Conservation (phyloP, 2,329 filamentous ascomycete species). For the Ophiostoma populinum region DNA sequence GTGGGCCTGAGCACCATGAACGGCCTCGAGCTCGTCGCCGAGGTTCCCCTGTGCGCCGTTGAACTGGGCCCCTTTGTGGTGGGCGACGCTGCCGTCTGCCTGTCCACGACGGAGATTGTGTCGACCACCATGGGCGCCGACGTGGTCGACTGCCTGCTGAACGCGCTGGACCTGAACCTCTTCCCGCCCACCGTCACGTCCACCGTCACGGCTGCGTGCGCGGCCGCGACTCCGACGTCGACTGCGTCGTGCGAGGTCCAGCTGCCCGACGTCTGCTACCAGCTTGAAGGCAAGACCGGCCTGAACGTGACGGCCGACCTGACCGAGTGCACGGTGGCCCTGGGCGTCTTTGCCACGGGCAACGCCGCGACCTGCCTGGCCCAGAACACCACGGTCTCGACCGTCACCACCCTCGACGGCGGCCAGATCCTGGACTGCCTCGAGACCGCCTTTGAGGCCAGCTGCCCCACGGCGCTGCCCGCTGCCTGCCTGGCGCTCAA, state of each 20-base stretch:
- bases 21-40: neutral
- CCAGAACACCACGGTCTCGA: neutral
- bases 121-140: neutral
- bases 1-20: neutral
- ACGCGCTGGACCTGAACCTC: neutral
- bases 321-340: constrained; percentile 14
- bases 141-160: constrained; percentile 8
- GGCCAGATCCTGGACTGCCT: constrained; percentile 6
- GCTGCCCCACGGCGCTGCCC: constrained; percentile 9
- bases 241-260: constrained; percentile 2
- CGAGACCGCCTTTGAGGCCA: constrained; percentile 2
- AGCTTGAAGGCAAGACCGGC: constrained; percentile 1
- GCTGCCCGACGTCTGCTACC: constrained; percentile 4
- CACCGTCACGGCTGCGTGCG: neutral
- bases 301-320: constrained; percentile 12
- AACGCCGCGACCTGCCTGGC: constrained; percentile 5
- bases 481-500: constrained; percentile 4
- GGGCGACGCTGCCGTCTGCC: constrained; percentile 4
- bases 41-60: constrained; percentile 3
- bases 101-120: constrained; percentile 5
- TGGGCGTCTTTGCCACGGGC: constrained; percentile 15
- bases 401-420: neutral
- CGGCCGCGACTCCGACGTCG: neutral
- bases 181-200: neutral
- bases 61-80: constrained; percentile 10